Percentiles rank a stretch among this genome's conserved stretches.
Evolutionary conservation across 2,329 filamentous ascomycete genomes (phyloP).

Genomic region (Coniella lustricola): DNA sequence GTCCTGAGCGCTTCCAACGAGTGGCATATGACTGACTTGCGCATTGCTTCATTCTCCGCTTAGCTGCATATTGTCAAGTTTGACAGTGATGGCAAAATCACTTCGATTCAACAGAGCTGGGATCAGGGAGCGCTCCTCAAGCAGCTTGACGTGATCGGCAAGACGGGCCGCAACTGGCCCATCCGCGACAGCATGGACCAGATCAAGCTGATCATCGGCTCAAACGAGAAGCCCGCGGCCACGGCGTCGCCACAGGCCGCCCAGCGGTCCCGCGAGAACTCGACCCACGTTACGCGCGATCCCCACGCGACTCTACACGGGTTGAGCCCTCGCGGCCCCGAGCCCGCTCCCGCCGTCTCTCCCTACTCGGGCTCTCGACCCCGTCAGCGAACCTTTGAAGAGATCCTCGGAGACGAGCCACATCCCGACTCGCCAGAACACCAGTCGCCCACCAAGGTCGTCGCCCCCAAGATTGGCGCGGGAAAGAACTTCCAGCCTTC

Average conservation of each 20-base stretch:
- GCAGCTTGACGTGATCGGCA: conserved; percentile 88
- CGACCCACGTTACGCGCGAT: conserved; percentile 50
- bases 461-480: conserved; percentile 46
- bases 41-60: background rate
- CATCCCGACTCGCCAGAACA: conserved; percentile 35
- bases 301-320: conserved; percentile 67
- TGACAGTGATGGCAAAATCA: conserved; percentile 67
- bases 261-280: conserved; percentile 42
- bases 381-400: conserved; percentile 61
- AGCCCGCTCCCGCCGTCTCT: conserved; percentile 45
- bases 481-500: conserved; percentile 56
- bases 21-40: conserved; percentile 1
- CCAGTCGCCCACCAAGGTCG: conserved; percentile 41
- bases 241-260: conserved; percentile 28
- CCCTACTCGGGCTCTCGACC: conserved; percentile 55
- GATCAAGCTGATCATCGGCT: conserved; percentile 63
- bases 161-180: conserved; percentile 87
- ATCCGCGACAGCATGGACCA: conserved; percentile 85
- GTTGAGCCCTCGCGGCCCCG: conserved; percentile 63
- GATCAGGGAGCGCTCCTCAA: conserved; percentile 91
- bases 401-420: conserved; percentile 58
- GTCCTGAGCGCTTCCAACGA: too few relatives aligned
- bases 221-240: conserved; percentile 24
- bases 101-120: conserved; percentile 86
- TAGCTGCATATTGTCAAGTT: conserved; percentile 87